These are phyloP conservation scores for Triticum turgidum DNA, from an alignment of 176 grass and related monocot genomes.

Conservation along the genomic window DNA sequence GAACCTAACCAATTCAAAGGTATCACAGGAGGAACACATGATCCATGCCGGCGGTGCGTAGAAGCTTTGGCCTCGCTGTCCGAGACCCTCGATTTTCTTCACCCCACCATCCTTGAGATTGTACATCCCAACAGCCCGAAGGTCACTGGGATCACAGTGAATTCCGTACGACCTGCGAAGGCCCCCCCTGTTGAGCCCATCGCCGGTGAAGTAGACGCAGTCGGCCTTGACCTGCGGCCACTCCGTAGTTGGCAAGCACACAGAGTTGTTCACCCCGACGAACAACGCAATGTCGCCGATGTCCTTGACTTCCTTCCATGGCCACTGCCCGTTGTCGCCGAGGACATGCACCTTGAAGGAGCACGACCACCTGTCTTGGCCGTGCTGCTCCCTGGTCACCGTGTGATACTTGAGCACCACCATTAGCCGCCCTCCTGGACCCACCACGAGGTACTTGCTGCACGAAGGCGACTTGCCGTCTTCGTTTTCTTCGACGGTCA, in stretches of 20 bases:
- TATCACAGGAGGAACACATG: too few relatives aligned
- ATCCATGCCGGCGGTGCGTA: not conserved
- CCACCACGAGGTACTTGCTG: too few relatives aligned
- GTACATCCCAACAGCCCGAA: not conserved
- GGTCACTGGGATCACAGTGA: not conserved
- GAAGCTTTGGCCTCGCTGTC: not conserved
- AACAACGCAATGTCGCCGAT: not conserved
- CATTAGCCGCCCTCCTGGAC: too few relatives aligned
- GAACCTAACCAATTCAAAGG: not conserved
- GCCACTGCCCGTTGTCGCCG: not conserved
- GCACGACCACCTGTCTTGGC: not conserved
- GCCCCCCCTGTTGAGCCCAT: not conserved
- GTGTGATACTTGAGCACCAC: too few relatives aligned
- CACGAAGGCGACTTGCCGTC: too few relatives aligned
- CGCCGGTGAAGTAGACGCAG: not conserved
- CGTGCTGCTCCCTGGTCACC: not conserved
- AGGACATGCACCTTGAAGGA: conserved; percentile 15
- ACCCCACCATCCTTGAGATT: not conserved
- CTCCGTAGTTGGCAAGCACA: not conserved
- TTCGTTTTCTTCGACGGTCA: not conserved
- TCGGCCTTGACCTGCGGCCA: not conserved
- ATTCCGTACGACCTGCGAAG: too few relatives aligned
- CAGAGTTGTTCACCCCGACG: not conserved
- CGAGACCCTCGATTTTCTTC: not conserved
- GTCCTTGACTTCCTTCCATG: not conserved